Evolutionary conservation across 345 rosid genomes (phyloP).

Genomic region (Eucalyptus pauciflora): DNA sequence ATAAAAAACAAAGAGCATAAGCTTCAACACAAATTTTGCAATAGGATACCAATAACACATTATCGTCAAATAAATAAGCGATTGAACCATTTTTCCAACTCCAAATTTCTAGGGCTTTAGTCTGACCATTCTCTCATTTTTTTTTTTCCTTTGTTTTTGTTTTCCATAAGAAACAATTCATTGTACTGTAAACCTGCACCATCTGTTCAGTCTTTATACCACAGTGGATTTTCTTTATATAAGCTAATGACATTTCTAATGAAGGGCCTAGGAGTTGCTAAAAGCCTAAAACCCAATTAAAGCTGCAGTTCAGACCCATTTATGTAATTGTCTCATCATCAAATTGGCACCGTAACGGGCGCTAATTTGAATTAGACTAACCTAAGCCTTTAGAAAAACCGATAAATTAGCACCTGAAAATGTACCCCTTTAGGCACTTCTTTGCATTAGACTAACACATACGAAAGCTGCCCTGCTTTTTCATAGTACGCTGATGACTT

Average conservation of each 20-base stretch:
- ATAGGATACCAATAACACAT: background rate
- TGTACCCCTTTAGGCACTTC: background rate
- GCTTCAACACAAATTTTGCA: background rate
- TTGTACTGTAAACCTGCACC: background rate
- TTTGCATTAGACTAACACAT: background rate
- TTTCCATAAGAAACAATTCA: background rate
- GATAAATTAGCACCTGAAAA: background rate
- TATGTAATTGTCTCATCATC: background rate
- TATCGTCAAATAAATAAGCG: background rate
- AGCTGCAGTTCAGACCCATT: background rate
- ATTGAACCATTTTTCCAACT: background rate
- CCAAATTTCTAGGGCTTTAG: background rate
- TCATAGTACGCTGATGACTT: background rate
- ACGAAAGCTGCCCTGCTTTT: background rate
- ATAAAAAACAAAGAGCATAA: background rate
- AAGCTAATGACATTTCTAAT: background rate
- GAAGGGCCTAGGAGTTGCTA: background rate
- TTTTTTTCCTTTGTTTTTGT: background rate
- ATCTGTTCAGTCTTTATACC: background rate
- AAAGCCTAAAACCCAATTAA: background rate
- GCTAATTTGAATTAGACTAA: background rate
- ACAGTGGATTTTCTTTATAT: background rate
- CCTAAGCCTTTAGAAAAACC: background rate
- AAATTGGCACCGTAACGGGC: background rate
- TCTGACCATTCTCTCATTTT: background rate